Conservation (phyloP, 1,284 basidiomycete species). For the Mycosarcoma mackinlayi region DNA sequence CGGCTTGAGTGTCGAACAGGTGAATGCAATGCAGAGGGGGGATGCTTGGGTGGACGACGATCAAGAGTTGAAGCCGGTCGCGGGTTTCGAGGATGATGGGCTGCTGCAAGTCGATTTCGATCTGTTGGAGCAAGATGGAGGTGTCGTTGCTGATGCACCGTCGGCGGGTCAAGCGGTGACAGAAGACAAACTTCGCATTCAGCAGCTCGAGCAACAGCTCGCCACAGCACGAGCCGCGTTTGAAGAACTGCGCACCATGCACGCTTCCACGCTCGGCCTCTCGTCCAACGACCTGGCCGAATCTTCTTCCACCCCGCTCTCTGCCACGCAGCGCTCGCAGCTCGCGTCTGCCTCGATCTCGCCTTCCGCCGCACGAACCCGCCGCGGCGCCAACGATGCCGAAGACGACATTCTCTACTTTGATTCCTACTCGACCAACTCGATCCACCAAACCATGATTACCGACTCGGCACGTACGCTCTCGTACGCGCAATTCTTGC, state of each 20-base stretch:
- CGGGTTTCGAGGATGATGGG: slow-evolving; percentile 63
- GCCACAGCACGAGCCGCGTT: slow-evolving; percentile 42
- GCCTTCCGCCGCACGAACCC: slow-evolving; percentile 7
- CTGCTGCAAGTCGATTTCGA: slow-evolving; percentile 64
- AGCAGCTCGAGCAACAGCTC: slow-evolving; percentile 51
- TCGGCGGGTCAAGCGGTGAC: neutral
- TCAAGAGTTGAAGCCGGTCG: slow-evolving; percentile 60
- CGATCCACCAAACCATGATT: slow-evolving; percentile 75
- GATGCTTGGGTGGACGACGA: slow-evolving; percentile 54
- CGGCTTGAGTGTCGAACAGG: slow-evolving; percentile 18
- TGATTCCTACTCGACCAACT: slow-evolving; percentile 89
- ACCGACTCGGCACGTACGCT: slow-evolving; percentile 89
- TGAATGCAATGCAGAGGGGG: slow-evolving; percentile 24
- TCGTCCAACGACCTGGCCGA: slow-evolving; percentile 25
- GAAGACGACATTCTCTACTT: slow-evolving; percentile 92
- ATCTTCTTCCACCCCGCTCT: slow-evolving; percentile 1
- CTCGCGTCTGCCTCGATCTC: slow-evolving; percentile 19
- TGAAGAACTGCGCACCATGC: slow-evolving; percentile 52
- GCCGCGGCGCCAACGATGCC: slow-evolving; percentile 18
- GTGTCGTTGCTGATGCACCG: too few relatives aligned
- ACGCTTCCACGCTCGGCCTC: slow-evolving; percentile 38
- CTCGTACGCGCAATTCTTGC: slow-evolving; percentile 89
- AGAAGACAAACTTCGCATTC: slow-evolving; percentile 9
- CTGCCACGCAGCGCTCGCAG: slow-evolving; percentile 6
- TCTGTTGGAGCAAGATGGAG: slow-evolving; percentile 8